Base-by-base conservation (phyloP, 164 flowering plant species). In the Vitis rotundifolia region DNA sequence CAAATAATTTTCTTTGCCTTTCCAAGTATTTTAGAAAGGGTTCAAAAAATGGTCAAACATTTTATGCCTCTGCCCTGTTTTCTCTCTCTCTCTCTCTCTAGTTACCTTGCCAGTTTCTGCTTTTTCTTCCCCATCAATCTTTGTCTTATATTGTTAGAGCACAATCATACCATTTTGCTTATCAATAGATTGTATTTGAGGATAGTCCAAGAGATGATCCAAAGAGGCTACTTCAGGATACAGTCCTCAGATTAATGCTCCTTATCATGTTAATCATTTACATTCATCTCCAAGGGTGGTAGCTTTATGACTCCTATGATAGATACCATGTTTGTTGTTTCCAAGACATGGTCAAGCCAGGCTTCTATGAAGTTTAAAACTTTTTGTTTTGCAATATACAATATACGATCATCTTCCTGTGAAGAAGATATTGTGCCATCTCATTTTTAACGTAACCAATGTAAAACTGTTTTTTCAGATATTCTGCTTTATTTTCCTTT, bases 261-360 rank as follows among this genome's bases (percentile, higher is more conserved):
- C 4, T 69, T 11, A 18, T 22, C 22, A 5, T 66, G 26, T 49
- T 29, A 61, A 52, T 51, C 48, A 53, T 69, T 55, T 69, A 51
- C 65, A 55, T 65, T 66, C 68, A 68, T 72, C 47, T 6, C 13
- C 47, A 66, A 70, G 63, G 13, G 48, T 44, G 22, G 57, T 48
- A 49, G 64, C 52, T 56, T 58, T 61, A 26, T 65, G 64, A 69
- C 61, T 69, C 59, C 73, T 49, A 63, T 73, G 66, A 77, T 77
- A 74, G 72, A 49, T 73, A 15, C 22, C 66, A 59, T 68, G 54
- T 73, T 73, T 77, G 71, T 78, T 75, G 66, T 78, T 72, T 75
- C 74, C 74, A 75, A 78, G 74, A 75, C 69, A 75, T 49, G 16
- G 72, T 75, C 69, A 75, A 58, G 76, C 78, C 76, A 26, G 81